Evolutionary conservation across 1,139 yeast species (phyloP).

Genomic region (Blastobotrys persicus): DNA sequence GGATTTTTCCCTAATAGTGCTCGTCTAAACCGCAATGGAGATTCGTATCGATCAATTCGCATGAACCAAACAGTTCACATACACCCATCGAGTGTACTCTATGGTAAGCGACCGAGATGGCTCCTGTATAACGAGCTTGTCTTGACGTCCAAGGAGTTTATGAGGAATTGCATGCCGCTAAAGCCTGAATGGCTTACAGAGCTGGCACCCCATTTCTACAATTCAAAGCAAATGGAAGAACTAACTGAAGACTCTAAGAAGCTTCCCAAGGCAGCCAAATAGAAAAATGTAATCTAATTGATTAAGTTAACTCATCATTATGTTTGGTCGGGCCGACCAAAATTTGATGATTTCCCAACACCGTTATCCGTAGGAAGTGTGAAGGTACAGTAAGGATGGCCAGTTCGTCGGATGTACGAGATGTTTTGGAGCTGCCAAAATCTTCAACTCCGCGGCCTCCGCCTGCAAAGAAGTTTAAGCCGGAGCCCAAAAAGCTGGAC

Average conservation of each 20-base stretch:
- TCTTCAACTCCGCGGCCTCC: constrained; percentile 33
- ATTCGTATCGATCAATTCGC: constrained; percentile 60
- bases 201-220: constrained; percentile 61
- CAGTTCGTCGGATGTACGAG: constrained; percentile 60
- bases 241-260: constrained; percentile 18
- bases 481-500: constrained; percentile 37
- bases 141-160: constrained; percentile 80
- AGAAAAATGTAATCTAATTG: too few relatives aligned
- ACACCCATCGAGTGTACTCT: constrained; percentile 78
- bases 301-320: too few relatives aligned
- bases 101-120: constrained; percentile 59
- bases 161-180: constrained; percentile 79
- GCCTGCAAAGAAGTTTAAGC: constrained; percentile 23
- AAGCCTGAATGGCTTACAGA: constrained; percentile 64
- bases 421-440: constrained; percentile 64
- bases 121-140: constrained; percentile 82
- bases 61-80: constrained; percentile 65
- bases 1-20: constrained; percentile 88
- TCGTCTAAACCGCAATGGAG: constrained; percentile 66
- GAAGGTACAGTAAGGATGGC: neutral
- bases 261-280: constrained; percentile 11
- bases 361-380: too few relatives aligned
- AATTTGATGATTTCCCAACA: neutral
- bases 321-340: neutral
- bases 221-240: constrained; percentile 24